Conservation (phyloP, 2,329 filamentous ascomycete species). For the Aspergillus sp. region DNA sequence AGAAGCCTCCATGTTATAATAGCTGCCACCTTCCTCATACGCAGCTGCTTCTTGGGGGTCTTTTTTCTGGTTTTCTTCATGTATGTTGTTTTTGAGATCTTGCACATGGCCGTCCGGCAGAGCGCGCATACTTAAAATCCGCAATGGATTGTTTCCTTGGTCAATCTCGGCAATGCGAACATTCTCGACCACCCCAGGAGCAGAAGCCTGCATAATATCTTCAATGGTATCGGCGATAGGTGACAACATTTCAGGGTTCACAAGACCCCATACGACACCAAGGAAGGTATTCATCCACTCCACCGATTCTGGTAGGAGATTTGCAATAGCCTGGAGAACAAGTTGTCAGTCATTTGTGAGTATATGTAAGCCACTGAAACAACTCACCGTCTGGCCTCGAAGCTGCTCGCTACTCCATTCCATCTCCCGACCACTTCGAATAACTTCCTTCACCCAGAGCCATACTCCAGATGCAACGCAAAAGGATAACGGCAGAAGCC, state of each 20-base stretch:
- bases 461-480: slow-evolving; percentile 75
- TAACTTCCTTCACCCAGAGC: slow-evolving; percentile 83
- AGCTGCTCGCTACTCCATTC: slow-evolving; percentile 88
- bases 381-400: slow-evolving; percentile 67
- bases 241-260: slow-evolving; percentile 95
- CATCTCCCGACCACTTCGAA: slow-evolving; percentile 72
- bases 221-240: slow-evolving; percentile 86
- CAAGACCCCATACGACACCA: slow-evolving; percentile 78
- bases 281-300: slow-evolving; percentile 94
- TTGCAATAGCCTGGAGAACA: slow-evolving; percentile 62
- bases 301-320: slow-evolving; percentile 87
- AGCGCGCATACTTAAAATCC: slow-evolving; percentile 80
- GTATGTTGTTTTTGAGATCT: slow-evolving; percentile 76
- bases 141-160: slow-evolving; percentile 84
- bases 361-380: no score
- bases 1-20: slow-evolving; percentile 86
- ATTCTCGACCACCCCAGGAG: slow-evolving; percentile 86
- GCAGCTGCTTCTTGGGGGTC: slow-evolving; percentile 84
- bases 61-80: slow-evolving; percentile 72
- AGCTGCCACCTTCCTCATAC: slow-evolving; percentile 84
- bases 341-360: background rate
- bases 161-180: slow-evolving; percentile 93
- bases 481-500: slow-evolving; percentile 67
- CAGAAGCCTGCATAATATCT: slow-evolving; percentile 94
- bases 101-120: slow-evolving; percentile 77